A percentile compares a stretch with the other conserved stretches of the same genome.
These are phyloP conservation scores for Fusarium dimerum DNA, from an alignment of 2,329 filamentous ascomycete genomes.

Conservation along the genomic window DNA sequence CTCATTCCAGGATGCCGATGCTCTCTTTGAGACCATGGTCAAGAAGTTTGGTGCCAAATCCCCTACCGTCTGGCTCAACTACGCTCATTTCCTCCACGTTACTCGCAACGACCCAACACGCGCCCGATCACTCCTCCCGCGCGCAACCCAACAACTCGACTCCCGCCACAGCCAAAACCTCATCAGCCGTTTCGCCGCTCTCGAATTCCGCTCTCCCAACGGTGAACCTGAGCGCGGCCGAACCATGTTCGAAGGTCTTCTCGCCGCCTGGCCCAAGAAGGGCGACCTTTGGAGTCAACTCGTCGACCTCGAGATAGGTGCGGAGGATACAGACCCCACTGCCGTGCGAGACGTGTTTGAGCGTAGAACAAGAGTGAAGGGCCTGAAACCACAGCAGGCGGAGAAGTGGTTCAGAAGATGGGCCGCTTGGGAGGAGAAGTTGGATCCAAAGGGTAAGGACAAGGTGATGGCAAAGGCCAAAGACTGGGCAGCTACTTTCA, in stretches of 20 bases:
- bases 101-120: slow-evolving; percentile 69
- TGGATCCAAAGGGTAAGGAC: slow-evolving; percentile 67
- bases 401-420: slow-evolving; percentile 90
- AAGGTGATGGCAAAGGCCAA: slow-evolving; percentile 70
- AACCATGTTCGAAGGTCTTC: slow-evolving; percentile 88
- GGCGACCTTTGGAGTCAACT: slow-evolving; percentile 93
- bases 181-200: slow-evolving; percentile 83
- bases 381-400: slow-evolving; percentile 79
- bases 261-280: slow-evolving; percentile 84
- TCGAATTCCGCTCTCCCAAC: slow-evolving; percentile 84
- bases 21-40: slow-evolving; percentile 79
- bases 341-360: slow-evolving; percentile 79
- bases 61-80: slow-evolving; percentile 87
- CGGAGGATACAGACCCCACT: slow-evolving; percentile 51
- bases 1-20: slow-evolving; percentile 75
- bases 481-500: slow-evolving; percentile 64
- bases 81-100: slow-evolving; percentile 88
- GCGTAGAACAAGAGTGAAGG: slow-evolving; percentile 68
- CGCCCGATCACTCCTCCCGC: slow-evolving; percentile 74
- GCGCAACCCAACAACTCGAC: slow-evolving; percentile 82
- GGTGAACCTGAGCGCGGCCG: slow-evolving; percentile 89
- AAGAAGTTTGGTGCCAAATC: slow-evolving; percentile 86
- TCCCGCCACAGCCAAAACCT: slow-evolving; percentile 64
- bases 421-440: slow-evolving; percentile 81
- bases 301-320: slow-evolving; percentile 77